Percentiles rank a stretch among this genome's conserved stretches.
These are phyloP conservation scores for Funneliformis geosporum DNA, from an alignment of 192 early-diverging fungal species.

Conservation along the genomic window DNA sequence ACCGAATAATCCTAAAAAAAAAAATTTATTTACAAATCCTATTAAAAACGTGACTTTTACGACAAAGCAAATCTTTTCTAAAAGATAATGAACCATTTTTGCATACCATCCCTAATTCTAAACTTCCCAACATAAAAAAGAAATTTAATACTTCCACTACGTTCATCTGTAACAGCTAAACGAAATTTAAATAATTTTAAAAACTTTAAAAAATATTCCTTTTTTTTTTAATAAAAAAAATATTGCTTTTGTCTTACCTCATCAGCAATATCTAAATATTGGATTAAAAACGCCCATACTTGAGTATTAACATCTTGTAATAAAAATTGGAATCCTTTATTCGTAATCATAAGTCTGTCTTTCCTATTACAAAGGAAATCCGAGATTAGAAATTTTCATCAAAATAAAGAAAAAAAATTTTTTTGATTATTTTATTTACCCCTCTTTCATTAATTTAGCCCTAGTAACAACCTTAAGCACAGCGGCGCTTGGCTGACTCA, in stretches of 20 bases:
- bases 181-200: not conserved
- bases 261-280: constrained; percentile 87
- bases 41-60: not conserved
- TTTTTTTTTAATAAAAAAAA: not conserved
- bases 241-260: constrained; percentile 38
- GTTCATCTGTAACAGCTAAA: constrained; percentile 73
- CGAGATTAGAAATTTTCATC: constrained; percentile 36
- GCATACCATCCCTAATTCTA: constrained; percentile 80
- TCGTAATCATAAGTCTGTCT: constrained; percentile 74
- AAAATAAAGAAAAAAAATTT: constrained; percentile 24
- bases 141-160: constrained; percentile 93
- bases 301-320: constrained; percentile 92
- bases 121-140: constrained; percentile 87
- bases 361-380: constrained; percentile 30
- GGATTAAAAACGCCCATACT: constrained; percentile 93
- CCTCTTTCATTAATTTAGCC: constrained; percentile 73
- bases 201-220: not conserved
- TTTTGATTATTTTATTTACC: constrained; percentile 35
- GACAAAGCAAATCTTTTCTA: not conserved
- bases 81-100: not conserved
- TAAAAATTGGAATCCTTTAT: constrained; percentile 97
- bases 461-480: constrained; percentile 72
- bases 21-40: constrained; percentile 6
- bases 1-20: constrained; percentile 73
- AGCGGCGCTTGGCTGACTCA: constrained; percentile 64